phyloP scores from a whole-genome alignment of 1,284 basidiomycete genomes.

The Megacollybia platyphylla region DNA sequence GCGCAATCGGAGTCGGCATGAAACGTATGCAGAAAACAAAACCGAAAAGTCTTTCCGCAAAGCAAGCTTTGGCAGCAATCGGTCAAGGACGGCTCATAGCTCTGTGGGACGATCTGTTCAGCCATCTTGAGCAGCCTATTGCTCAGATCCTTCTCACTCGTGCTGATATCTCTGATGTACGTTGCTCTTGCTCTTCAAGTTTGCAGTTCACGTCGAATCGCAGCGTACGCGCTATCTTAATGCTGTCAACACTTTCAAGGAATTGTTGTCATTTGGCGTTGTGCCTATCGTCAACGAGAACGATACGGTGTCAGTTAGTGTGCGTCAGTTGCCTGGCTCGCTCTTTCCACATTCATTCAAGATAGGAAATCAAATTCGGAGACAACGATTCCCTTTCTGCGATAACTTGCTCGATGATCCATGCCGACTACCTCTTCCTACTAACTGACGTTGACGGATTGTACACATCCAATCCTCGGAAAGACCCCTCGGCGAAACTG shows the following conservation, averaged over 20 bases:
- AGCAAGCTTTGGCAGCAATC: slow-evolving; percentile 94
- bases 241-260: slow-evolving; percentile 86
- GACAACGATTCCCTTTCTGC: slow-evolving; percentile 98
- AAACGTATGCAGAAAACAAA: slow-evolving; percentile 81
- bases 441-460: slow-evolving; percentile 95
- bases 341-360: background rate
- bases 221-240: slow-evolving; percentile 89
- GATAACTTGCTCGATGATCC: slow-evolving; percentile 93
- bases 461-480: slow-evolving; percentile 91
- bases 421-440: slow-evolving; percentile 94
- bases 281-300: slow-evolving; percentile 96
- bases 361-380: slow-evolving; percentile 96
- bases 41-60: slow-evolving; percentile 80
- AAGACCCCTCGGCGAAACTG: slow-evolving; percentile 72
- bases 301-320: slow-evolving; percentile 90
- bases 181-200: slow-evolving; percentile 17
- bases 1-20: slow-evolving; percentile 91
- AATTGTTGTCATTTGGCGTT: slow-evolving; percentile 81
- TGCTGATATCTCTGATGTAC: slow-evolving; percentile 92
- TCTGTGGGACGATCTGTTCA: slow-evolving; percentile 93
- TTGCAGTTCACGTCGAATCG: slow-evolving; percentile 10
- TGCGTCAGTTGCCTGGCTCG: slow-evolving; percentile 15
- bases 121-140: slow-evolving; percentile 87
- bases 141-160: slow-evolving; percentile 92
- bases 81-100: slow-evolving; percentile 95